phyloP scores from a whole-genome alignment of 1,139 yeast genomes.

The Blastobotrys capitulatus region DNA sequence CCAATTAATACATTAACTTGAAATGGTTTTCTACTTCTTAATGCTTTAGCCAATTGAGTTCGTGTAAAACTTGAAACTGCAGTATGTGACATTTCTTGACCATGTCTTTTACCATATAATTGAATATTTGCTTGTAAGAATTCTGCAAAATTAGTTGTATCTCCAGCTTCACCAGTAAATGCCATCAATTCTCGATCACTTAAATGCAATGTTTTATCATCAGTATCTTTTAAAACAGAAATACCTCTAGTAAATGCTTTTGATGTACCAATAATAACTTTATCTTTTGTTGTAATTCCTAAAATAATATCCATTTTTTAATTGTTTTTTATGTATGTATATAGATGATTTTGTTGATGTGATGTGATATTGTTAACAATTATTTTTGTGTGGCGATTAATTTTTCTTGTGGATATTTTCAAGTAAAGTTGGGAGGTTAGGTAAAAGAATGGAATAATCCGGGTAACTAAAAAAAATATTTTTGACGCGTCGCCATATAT shows the following conservation, averaged over 20 bases:
- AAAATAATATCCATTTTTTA: slow-evolving; percentile 74
- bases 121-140: slow-evolving; percentile 89
- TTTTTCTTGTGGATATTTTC: neutral
- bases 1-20: slow-evolving; percentile 88
- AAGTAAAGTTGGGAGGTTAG: neutral
- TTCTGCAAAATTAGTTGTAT: slow-evolving; percentile 93
- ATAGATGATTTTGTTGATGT: slow-evolving; percentile 6
- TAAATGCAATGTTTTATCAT: slow-evolving; percentile 79
- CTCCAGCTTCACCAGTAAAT: slow-evolving; percentile 94
- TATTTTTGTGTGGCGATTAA: neutral
- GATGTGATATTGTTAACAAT: neutral
- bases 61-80: slow-evolving; percentile 89
- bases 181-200: slow-evolving; percentile 81
- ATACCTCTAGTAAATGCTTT: slow-evolving; percentile 94
- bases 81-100: slow-evolving; percentile 57
- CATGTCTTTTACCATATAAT: slow-evolving; percentile 81
- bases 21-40: slow-evolving; percentile 89
- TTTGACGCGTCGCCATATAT: neutral
- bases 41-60: slow-evolving; percentile 77
- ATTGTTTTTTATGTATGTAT: neutral
- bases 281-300: slow-evolving; percentile 77
- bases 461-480: neutral
- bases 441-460: neutral
- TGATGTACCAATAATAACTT: slow-evolving; percentile 84
- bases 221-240: slow-evolving; percentile 75